phyloP scores from a whole-genome alignment of 352 stramenopile species.

The Globisporangium lucens region DNA sequence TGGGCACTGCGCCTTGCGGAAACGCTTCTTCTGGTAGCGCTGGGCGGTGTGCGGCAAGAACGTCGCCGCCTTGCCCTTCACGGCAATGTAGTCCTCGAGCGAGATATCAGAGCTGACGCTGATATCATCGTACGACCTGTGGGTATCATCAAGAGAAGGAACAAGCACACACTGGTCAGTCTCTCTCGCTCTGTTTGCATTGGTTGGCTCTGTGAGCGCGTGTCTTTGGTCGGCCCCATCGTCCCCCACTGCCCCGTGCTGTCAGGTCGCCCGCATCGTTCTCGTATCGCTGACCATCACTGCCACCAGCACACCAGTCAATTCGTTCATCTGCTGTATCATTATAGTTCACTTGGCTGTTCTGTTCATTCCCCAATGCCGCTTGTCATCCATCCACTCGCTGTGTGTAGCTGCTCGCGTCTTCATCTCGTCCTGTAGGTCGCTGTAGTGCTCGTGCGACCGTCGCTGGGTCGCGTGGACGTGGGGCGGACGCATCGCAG shows the following conservation, averaged over 20 bases:
- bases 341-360: neutral
- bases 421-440: neutral
- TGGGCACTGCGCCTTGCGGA: constrained; percentile 99
- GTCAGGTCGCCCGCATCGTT: too few relatives aligned
- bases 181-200: constrained; percentile 1
- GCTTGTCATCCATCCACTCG: neutral
- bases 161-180: constrained; percentile 24
- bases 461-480: neutral
- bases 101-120: constrained; percentile 97
- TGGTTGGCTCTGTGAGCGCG: neutral
- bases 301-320: neutral
- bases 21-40: constrained; percentile 99
- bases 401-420: neutral
- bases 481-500: neutral
- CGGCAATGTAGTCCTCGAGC: constrained; percentile 99
- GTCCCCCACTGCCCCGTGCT: neutral
- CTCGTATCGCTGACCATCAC: neutral
- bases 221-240: neutral
- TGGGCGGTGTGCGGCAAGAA: constrained; percentile 99
- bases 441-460: neutral
- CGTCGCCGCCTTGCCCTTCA: constrained; percentile 97
- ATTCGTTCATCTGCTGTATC: neutral
- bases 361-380: neutral
- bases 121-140: constrained; percentile 98
- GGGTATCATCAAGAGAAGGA: neutral